phyloP scores from a whole-genome alignment of 257 asterid genomes.

The Fraxinus americana region DNA sequence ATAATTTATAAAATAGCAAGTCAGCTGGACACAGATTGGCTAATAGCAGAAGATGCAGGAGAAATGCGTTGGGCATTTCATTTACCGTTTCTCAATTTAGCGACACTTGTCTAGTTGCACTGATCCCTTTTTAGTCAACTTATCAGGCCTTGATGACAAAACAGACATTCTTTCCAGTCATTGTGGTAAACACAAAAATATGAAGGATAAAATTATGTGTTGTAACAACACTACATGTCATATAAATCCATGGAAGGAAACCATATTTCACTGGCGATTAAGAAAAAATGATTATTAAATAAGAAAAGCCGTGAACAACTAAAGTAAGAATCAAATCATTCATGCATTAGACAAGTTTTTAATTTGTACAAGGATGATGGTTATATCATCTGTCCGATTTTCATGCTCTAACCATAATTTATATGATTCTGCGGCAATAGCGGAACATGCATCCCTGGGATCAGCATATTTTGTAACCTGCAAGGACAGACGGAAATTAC shows the following conservation, averaged over 20 bases:
- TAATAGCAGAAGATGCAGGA: background rate
- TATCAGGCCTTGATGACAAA: background rate
- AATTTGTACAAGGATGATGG: conserved; percentile 83
- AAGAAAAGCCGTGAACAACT: conserved; percentile 27
- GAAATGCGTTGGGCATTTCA: no score
- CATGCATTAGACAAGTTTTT: conserved; percentile 70
- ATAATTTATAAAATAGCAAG: background rate
- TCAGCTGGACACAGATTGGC: background rate
- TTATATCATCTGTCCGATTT: conserved; percentile 93
- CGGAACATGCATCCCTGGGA: conserved; percentile 86
- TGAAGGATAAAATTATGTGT: background rate
- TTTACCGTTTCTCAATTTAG: no score
- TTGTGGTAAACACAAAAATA: background rate
- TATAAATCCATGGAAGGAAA: background rate
- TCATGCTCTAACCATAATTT: conserved; percentile 90
- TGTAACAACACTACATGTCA: background rate
- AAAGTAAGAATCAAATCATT: conserved; percentile 39
- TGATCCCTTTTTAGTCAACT: background rate
- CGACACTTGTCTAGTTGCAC: background rate
- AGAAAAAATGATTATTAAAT: conserved; percentile 24
- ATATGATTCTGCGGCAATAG: conserved; percentile 81
- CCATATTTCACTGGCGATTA: background rate
- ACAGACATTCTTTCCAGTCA: background rate
- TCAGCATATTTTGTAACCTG: conserved; percentile 69
- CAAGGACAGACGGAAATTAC: conserved; percentile 17